These are phyloP conservation scores for Oryza meyeriana DNA, from an alignment of 176 grass and related monocot species.

Conservation along the genomic window DNA sequence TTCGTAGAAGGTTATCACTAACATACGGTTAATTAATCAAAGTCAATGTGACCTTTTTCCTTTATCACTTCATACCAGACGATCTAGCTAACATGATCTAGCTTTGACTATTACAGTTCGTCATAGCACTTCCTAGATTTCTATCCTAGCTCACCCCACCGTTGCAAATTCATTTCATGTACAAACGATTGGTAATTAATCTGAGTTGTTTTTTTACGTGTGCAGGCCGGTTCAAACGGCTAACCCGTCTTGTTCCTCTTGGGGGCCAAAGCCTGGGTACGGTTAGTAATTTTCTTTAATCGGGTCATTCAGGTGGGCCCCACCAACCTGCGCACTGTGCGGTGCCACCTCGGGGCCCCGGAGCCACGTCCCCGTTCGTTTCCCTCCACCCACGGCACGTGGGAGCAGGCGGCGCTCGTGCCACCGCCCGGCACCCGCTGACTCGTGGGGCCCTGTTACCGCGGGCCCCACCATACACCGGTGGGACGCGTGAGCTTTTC, in stretches of 20 bases:
- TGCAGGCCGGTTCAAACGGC: no score
- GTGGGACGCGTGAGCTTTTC: neutral
- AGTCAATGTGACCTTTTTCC: neutral
- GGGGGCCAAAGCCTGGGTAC: neutral
- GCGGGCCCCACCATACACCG: neutral
- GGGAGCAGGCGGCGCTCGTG: neutral
- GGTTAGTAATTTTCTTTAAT: slow-evolving; percentile 9
- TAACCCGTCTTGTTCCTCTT: neutral
- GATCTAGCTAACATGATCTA: neutral
- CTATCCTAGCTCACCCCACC: no score
- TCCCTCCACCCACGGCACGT: slow-evolving; percentile 4
- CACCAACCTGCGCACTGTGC: neutral
- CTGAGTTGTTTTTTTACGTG: no score
- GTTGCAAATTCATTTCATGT: no score
- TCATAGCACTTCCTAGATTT: neutral
- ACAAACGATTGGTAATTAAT: no score
- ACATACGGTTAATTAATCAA: neutral
- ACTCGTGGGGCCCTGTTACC: neutral
- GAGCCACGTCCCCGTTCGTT: neutral
- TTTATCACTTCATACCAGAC: neutral
- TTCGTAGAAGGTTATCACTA: no score
- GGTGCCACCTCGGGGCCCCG: slow-evolving; percentile 7
- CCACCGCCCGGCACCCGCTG: neutral
- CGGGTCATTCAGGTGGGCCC: neutral
- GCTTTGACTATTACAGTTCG: neutral